Conservation (phyloP, 1,284 basidiomycete species). For the Melampsora americana region DNA sequence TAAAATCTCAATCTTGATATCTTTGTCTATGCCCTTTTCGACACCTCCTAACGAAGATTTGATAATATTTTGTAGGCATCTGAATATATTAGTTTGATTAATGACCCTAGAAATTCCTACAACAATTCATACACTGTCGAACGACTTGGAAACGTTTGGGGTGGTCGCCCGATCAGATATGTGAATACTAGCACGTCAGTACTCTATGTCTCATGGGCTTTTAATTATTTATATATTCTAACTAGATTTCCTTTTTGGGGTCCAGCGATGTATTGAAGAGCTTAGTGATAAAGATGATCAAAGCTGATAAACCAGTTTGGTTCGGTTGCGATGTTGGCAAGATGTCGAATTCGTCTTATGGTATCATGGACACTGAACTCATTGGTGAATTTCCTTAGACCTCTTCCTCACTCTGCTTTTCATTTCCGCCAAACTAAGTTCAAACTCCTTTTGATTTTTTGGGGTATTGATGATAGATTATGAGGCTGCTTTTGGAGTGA, state of each 20-base stretch:
- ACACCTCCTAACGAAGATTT: background rate
- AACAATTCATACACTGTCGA: slow-evolving; percentile 86
- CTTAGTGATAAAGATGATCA: slow-evolving; percentile 62
- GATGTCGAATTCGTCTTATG: slow-evolving; percentile 55
- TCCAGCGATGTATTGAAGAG: slow-evolving; percentile 17
- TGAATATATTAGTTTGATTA: slow-evolving; percentile 84
- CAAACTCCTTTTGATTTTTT: no score
- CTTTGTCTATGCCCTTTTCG: background rate
- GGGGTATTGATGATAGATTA: slow-evolving; percentile 9
- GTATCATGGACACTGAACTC: slow-evolving; percentile 80
- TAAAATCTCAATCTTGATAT: slow-evolving; percentile 19
- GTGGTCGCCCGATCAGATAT: slow-evolving; percentile 75
- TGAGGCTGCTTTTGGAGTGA: slow-evolving; percentile 60
- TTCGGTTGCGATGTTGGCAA: slow-evolving; percentile 67
- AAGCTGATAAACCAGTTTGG: slow-evolving; percentile 80
- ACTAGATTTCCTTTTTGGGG: background rate
- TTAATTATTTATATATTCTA: no score
- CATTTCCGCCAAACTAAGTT: no score
- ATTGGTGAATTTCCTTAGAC: slow-evolving; percentile 59
- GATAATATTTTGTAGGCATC: slow-evolving; percentile 37
- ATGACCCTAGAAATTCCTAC: slow-evolving; percentile 84
- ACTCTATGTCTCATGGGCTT: slow-evolving; percentile 54
- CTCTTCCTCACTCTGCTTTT: no score
- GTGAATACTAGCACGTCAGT: slow-evolving; percentile 80
- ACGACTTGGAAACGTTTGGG: slow-evolving; percentile 86